phyloP scores from a whole-genome alignment of 1,139 yeast genomes.

The Suhomyces panamericanus region DNA sequence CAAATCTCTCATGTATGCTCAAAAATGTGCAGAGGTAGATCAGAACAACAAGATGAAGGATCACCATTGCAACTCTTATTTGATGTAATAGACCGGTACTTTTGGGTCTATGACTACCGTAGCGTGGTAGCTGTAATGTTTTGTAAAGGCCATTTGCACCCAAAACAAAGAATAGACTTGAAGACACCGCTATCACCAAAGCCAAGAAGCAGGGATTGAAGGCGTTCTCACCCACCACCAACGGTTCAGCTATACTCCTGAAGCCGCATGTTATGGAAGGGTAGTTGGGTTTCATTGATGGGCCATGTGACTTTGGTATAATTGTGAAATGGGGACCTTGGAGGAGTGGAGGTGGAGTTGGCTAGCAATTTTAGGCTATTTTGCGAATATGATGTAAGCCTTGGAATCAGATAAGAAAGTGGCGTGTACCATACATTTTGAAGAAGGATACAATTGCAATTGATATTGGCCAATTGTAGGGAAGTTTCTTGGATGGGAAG shows the following conservation, averaged over 20 bases:
- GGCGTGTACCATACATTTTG: too few species aligned
- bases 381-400: too few species aligned
- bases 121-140: slow-evolving; percentile 14
- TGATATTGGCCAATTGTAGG: too few species aligned
- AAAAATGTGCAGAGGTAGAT: slow-evolving; percentile 20
- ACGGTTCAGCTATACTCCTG: slow-evolving; percentile 11
- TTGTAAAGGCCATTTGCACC: slow-evolving; percentile 31
- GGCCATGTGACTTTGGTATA: background rate
- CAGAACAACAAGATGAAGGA: slow-evolving; percentile 28
- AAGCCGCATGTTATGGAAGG: slow-evolving; percentile 11
- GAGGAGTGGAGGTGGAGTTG: too few species aligned
- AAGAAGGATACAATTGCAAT: too few species aligned
- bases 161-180: slow-evolving; percentile 16
- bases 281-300: slow-evolving; percentile 6
- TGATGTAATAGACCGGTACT: slow-evolving; percentile 33
- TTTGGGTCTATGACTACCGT: slow-evolving; percentile 26
- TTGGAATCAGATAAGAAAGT: too few species aligned
- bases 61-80: slow-evolving; percentile 28
- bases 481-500: too few species aligned
- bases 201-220: slow-evolving; percentile 58
- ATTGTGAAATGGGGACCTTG: background rate
- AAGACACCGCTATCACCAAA: slow-evolving; percentile 19
- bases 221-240: slow-evolving; percentile 44
- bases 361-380: too few species aligned
- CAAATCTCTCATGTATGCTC: slow-evolving; percentile 25